Conservation (phyloP, 306 rosid species). For the Prosopis cineraria region DNA sequence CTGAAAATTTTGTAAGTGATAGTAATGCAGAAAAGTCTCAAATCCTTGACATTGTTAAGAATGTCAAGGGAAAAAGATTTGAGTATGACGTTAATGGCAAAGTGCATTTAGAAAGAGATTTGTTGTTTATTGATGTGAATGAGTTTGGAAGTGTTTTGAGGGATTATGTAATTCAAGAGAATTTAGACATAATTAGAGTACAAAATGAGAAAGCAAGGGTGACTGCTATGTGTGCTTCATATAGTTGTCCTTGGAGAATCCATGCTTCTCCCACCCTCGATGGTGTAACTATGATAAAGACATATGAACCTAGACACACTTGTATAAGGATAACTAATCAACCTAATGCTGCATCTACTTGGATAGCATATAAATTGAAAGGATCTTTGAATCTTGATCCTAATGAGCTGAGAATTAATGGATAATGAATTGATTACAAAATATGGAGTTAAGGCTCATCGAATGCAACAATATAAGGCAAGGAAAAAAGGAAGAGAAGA, state of each 20-base stretch:
- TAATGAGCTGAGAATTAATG: background rate
- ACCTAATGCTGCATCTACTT: background rate
- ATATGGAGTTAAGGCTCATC: background rate
- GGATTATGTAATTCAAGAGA: background rate
- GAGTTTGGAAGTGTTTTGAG: background rate
- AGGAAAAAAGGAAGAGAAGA: background rate
- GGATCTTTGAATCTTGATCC: background rate
- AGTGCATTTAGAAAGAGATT: background rate
- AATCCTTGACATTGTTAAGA: background rate
- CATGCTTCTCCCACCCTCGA: background rate
- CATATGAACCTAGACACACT: background rate
- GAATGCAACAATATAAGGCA: background rate
- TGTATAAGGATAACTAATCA: background rate
- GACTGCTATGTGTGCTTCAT: background rate
- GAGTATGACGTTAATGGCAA: background rate
- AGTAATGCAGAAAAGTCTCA: background rate
- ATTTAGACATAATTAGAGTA: background rate
- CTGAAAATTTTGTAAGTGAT: background rate
- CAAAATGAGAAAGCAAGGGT: background rate
- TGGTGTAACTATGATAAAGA: background rate
- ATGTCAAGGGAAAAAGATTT: background rate
- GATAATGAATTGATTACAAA: background rate
- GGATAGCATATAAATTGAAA: background rate
- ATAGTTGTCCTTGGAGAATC: background rate
- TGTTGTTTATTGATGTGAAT: background rate